These are phyloP conservation scores for Suillus tomentosus DNA, from an alignment of 768 basidiomycete genomes.

Conservation along the genomic window DNA sequence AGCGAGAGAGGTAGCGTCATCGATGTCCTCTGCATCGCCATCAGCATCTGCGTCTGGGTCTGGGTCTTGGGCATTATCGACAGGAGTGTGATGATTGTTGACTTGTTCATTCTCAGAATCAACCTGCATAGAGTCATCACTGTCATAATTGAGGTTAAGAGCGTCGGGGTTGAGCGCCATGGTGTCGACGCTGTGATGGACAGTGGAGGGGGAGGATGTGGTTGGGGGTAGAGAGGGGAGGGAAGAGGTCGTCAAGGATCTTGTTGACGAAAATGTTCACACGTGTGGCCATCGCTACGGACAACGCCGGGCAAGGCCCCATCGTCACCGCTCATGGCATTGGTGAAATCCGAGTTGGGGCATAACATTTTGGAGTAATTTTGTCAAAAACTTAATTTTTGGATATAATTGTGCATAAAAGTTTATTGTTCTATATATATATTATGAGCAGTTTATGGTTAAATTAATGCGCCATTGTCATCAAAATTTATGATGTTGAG, in stretches of 20 bases:
- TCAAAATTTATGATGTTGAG: conserved; percentile 7
- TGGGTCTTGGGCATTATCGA: conserved; percentile 42
- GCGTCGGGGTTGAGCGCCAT: conserved; percentile 43
- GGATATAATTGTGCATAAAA: conserved; percentile 7
- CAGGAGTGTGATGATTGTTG: conserved; percentile 23
- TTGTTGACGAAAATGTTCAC: conserved; percentile 43
- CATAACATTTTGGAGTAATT: conserved; percentile 26
- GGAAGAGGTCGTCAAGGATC: conserved; percentile 43
- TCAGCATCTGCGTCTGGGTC: conserved; percentile 44
- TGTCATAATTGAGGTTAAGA: conserved; percentile 56
- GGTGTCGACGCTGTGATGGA: conserved; percentile 19
- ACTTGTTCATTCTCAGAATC: conserved; percentile 56
- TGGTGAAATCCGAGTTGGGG: conserved; percentile 36
- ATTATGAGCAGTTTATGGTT: neutral
- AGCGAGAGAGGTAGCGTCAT: conserved; percentile 38
- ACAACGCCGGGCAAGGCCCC: conserved; percentile 45
- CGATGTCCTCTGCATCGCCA: conserved; percentile 44
- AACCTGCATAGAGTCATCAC: conserved; percentile 67
- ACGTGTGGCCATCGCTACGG: conserved; percentile 45
- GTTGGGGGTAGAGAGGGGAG: conserved; percentile 39
- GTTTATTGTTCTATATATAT: conserved; percentile 11
- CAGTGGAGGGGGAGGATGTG: conserved; percentile 28
- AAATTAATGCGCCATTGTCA: conserved; percentile 14
- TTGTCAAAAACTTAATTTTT: neutral
- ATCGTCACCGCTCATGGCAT: conserved; percentile 43